These are phyloP conservation scores for Fusarium fracticaudum DNA, from an alignment of 2,329 filamentous ascomycete genomes.

Conservation along the genomic window DNA sequence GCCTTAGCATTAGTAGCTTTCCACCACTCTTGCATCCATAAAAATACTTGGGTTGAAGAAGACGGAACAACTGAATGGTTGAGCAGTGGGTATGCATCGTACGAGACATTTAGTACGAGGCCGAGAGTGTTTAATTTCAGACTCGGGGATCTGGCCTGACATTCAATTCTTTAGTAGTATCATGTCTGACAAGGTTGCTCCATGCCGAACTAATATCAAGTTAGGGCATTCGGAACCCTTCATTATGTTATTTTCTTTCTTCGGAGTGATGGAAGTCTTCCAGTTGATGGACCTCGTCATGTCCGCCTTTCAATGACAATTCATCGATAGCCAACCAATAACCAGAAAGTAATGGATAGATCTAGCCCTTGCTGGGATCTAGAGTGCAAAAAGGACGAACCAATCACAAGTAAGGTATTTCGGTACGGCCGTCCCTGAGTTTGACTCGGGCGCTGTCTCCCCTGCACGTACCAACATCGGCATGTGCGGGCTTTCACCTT, in stretches of 20 bases:
- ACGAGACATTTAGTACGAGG: conserved; percentile 21
- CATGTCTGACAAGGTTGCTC: not conserved
- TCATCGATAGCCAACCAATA: conserved; percentile 5
- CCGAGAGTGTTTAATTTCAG: conserved; percentile 6
- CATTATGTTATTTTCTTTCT: not conserved
- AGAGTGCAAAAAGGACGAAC: not conserved
- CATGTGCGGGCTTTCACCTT: conserved; percentile 6
- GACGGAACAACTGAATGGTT: conserved; percentile 12
- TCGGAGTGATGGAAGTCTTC: not conserved
- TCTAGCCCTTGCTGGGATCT: conserved; percentile 3
- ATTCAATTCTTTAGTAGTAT: not conserved
- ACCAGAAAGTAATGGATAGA: not conserved
- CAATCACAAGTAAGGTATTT: conserved; percentile 39
- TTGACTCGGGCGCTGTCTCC: conserved; percentile 30
- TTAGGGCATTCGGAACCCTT: not conserved
- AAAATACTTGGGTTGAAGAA: conserved; percentile 2
- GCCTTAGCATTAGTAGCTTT: not conserved
- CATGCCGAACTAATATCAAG: not conserved
- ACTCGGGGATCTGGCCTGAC: conserved; percentile 8
- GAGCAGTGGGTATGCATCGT: conserved; percentile 33
- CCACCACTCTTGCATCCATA: not conserved
- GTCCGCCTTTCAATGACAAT: not conserved
- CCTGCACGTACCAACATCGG: conserved; percentile 8
- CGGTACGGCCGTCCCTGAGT: conserved; percentile 24
- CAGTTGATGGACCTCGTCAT: not conserved